phyloP scores from a whole-genome alignment of 2,329 filamentous ascomycete species.

The Apiospora sp. region DNA sequence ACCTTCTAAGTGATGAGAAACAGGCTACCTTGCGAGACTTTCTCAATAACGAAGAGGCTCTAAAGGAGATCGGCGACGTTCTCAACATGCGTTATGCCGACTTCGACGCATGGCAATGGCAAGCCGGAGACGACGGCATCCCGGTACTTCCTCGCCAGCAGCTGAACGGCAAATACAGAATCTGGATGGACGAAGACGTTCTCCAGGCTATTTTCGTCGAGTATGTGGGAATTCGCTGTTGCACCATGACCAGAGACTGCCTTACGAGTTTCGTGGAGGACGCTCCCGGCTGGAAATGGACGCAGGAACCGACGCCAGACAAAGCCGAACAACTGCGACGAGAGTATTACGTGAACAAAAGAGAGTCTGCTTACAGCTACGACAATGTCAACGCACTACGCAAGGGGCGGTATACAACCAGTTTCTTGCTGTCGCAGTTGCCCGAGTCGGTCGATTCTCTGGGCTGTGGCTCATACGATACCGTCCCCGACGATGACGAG shows the following conservation, averaged over 20 bases:
- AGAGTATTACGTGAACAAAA: constrained; percentile 37
- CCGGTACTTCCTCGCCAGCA: constrained; percentile 51
- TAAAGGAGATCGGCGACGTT: constrained; percentile 52
- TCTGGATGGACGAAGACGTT: constrained; percentile 56
- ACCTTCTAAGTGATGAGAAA: constrained; percentile 53
- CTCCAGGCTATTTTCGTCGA: constrained; percentile 54
- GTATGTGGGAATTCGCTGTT: constrained; percentile 49
- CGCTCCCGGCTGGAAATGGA: constrained; percentile 25
- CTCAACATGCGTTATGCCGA: constrained; percentile 52
- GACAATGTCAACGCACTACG: constrained; percentile 16
- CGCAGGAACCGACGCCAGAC: constrained; percentile 27
- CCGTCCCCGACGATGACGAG: constrained; percentile 36
- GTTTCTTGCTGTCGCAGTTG: constrained; percentile 46
- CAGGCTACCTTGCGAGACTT: constrained; percentile 49
- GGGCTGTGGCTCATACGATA: constrained; percentile 37
- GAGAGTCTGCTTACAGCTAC: too few relatives aligned
- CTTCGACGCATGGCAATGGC: constrained; percentile 52
- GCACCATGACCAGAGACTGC: constrained; percentile 39
- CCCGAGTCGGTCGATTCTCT: constrained; percentile 38
- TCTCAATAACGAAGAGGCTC: constrained; percentile 46
- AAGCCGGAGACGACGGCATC: constrained; percentile 48
- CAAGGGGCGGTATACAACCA: constrained; percentile 36
- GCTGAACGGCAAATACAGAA: constrained; percentile 53
- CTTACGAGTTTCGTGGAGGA: constrained; percentile 36
- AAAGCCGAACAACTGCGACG: constrained; percentile 38